Base-by-base conservation (phyloP, 257 asterid species). In the Solanum gracilifrons region DNA sequence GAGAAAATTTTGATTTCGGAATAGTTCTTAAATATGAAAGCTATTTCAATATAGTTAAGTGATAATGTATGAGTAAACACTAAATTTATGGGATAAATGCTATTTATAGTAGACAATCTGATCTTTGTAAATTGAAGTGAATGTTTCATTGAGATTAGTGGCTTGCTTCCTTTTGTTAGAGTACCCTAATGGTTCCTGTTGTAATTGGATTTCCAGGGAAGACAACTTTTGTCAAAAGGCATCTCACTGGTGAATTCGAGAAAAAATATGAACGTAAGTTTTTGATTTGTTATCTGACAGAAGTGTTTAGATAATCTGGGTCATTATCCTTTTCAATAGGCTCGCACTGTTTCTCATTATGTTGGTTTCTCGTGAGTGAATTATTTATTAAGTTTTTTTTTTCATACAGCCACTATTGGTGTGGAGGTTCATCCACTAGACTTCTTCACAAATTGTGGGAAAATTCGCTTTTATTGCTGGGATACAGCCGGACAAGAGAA, bases 201-300 rank as follows among this genome's bases (percentile, higher is more conserved):
- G 16, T 8, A 32, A 35, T 73, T 87, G 51, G 7, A 71, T 12
- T 37, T 90, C 9, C 95, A 95, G 98, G 98, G 5, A 95, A 95
- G 76, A 95, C 98, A 6, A 94, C 98, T 5, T 95, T 95, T 86
- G 98, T 95, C 89, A 95, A 95, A 89, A 94, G 98, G 92, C 98
- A 95, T 91, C 92, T 95, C 18, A 95, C 98, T 9, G 98, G 98
- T 82, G 98, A 95, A 95, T 95, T 94, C 15, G 98, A 95, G 93
- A 95, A 95, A 93, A 95, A 94, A 92, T 95, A 95, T 77, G 98
- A 95, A 83, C 97, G 98, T 95, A 88, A 90, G 98, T 84, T 2
- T 36, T 43, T 36, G 0, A 1, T 43, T 27, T 9, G 25, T 9
- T 6, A 3, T 69, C 75, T 29, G 37, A 69, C 37, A 6, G 75